A percentile compares a stretch with the other conserved stretches of the same genome.
phyloP scores from a whole-genome alignment of 1,139 yeast species.

The Hansenula sp. region DNA sequence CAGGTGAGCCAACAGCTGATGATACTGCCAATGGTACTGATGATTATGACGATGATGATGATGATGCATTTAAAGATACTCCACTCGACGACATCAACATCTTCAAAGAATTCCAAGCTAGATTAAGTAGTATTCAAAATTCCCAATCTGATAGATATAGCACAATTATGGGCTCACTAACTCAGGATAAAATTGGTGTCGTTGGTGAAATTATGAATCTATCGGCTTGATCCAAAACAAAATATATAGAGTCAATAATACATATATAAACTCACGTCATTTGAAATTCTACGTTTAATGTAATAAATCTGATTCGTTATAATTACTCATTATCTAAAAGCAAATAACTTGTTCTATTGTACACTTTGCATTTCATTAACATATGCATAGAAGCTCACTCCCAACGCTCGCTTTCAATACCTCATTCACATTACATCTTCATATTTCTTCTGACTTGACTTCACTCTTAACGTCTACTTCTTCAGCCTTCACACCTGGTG shows the following conservation, averaged over 20 bases:
- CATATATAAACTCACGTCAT: background rate
- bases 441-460: slow-evolving; percentile 9
- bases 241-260: background rate
- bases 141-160: slow-evolving; percentile 29
- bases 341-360: too few species aligned
- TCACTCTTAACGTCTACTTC: slow-evolving; percentile 33
- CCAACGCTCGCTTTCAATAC: background rate
- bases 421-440: background rate
- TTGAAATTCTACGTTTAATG: background rate
- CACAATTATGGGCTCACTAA: slow-evolving; percentile 23
- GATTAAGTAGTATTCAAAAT: slow-evolving; percentile 30
- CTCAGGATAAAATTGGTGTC: slow-evolving; percentile 25
- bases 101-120: slow-evolving; percentile 43
- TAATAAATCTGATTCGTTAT: too few species aligned
- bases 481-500: slow-evolving; percentile 25
- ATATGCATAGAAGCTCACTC: background rate
- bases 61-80: slow-evolving; percentile 64
- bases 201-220: slow-evolving; percentile 25
- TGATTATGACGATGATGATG: slow-evolving; percentile 32
- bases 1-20: slow-evolving; percentile 34
- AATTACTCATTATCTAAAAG: too few species aligned
- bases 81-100: slow-evolving; percentile 73
- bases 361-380: background rate
- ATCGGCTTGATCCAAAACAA: slow-evolving; percentile 3
- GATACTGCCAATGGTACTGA: slow-evolving; percentile 28